Evolutionary conservation across 805 yeast genomes (phyloP).

Genomic region (Suhomyces sp.): DNA sequence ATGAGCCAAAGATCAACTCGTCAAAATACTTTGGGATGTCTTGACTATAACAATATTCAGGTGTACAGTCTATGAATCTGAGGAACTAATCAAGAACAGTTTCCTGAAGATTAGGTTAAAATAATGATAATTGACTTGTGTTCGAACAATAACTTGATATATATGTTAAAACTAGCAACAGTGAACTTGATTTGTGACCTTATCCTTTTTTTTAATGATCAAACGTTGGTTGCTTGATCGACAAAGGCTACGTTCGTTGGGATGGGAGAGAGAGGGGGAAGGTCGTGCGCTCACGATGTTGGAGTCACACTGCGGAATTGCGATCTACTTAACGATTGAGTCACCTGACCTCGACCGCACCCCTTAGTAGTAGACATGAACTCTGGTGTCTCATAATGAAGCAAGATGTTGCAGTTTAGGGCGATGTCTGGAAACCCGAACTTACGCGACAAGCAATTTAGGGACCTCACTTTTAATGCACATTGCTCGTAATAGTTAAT

Average conservation of each 20-base stretch:
- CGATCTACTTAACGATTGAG: not conserved
- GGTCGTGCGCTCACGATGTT: not conserved
- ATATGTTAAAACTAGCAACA: not conserved
- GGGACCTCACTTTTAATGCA: not conserved
- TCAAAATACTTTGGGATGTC: not conserved
- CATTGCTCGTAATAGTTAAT: not conserved
- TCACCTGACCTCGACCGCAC: not conserved
- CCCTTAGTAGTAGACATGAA: not conserved
- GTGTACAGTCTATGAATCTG: not conserved
- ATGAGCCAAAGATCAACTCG: not conserved
- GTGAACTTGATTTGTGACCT: not conserved
- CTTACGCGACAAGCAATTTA: not conserved
- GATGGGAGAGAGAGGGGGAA: not conserved
- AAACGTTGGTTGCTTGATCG: not conserved
- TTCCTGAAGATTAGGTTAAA: not conserved
- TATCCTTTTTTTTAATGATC: not conserved
- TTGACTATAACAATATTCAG: not conserved
- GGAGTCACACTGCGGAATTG: not conserved
- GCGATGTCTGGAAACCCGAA: not conserved
- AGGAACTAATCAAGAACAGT: not conserved
- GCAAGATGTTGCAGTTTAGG: not conserved
- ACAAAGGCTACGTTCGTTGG: slow-evolving; percentile 1
- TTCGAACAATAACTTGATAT: not conserved
- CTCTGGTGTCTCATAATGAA: not conserved
- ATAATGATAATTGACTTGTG: not conserved